A percentile compares a stretch with the other conserved stretches of the same genome.
These are phyloP conservation scores for Marasmius tenuissimus DNA, from an alignment of 1,284 basidiomycete species.

Conservation along the genomic window DNA sequence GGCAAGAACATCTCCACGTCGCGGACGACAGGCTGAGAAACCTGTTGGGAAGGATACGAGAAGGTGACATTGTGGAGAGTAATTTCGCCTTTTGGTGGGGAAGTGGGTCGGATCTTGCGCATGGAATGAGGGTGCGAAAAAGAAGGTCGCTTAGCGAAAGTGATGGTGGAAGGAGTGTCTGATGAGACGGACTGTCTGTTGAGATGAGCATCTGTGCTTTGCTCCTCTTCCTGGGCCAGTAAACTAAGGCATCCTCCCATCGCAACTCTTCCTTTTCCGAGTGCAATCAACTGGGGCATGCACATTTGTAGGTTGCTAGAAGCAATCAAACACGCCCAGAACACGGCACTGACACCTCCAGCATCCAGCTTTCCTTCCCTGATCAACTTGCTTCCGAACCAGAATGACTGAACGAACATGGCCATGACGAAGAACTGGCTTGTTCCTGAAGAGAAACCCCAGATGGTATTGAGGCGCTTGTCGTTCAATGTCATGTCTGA, in stretches of 20 bases:
- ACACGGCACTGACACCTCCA: conserved; percentile 90
- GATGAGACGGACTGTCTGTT: conserved; percentile 15
- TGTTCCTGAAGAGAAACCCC: conserved; percentile 72
- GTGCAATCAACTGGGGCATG: conserved; percentile 75
- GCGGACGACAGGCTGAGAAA: conserved; percentile 51
- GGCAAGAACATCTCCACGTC: conserved; percentile 79
- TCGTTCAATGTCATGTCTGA: conserved; percentile 48
- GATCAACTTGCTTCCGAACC: conserved; percentile 91
- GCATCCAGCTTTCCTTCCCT: conserved; percentile 65
- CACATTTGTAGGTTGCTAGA: conserved; percentile 85
- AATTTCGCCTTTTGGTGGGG: conserved; percentile 72
- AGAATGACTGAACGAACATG: conserved; percentile 97
- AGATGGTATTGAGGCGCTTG: conserved; percentile 63
- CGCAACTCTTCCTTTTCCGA: conserved; percentile 87
- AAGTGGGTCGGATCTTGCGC: conserved; percentile 58
- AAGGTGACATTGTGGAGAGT: conserved; percentile 78
- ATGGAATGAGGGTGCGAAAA: conserved; percentile 33
- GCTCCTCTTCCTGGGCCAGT: conserved; percentile 8
- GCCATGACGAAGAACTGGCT: conserved; percentile 81
- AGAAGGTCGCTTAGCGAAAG: conserved; percentile 14
- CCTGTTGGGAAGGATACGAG: conserved; percentile 80
- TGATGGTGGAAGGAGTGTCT: conserved; percentile 12
- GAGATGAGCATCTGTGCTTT: conserved; percentile 15
- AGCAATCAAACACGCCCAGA: conserved; percentile 94
- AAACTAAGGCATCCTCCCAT: conserved; percentile 64